Evolutionary conservation across 2,329 filamentous ascomycete species (phyloP).

Genomic region (Fusarium nisikadoi): DNA sequence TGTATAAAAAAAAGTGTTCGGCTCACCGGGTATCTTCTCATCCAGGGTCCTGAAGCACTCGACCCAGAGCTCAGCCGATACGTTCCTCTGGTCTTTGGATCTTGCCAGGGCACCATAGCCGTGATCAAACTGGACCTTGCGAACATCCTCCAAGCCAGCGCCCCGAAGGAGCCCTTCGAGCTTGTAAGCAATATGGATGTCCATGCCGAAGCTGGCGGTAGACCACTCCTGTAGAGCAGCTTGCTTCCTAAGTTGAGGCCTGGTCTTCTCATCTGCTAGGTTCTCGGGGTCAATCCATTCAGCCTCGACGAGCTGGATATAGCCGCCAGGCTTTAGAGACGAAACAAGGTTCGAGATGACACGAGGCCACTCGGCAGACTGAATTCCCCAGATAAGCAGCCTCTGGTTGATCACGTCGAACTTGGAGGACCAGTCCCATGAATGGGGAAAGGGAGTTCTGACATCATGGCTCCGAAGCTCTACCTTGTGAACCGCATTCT

Average conservation of each 20-base stretch:
- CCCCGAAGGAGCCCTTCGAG: neutral
- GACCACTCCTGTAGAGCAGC: neutral
- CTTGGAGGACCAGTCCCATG: neutral
- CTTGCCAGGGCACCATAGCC: neutral
- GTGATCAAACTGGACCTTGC: neutral
- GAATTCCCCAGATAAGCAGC: neutral
- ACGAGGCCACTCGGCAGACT: neutral
- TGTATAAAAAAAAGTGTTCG: too few species aligned
- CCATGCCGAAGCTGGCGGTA: neutral
- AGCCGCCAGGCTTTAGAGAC: neutral
- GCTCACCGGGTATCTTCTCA: neutral
- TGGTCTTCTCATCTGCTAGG: neutral
- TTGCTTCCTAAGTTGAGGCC: neutral
- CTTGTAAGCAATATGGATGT: neutral
- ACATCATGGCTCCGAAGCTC: neutral
- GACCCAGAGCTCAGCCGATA: neutral
- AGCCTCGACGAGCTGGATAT: neutral
- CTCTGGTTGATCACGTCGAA: neutral
- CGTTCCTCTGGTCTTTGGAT: neutral
- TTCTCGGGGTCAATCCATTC: neutral
- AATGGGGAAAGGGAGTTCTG: neutral
- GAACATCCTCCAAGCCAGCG: neutral
- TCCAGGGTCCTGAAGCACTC: neutral
- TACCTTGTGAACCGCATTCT: accelerated
- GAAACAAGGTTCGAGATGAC: neutral